A percentile compares a stretch with the other conserved stretches of the same genome.
phyloP scores from a whole-genome alignment of 768 basidiomycete genomes.

The Rhizopogon vesiculosus region DNA sequence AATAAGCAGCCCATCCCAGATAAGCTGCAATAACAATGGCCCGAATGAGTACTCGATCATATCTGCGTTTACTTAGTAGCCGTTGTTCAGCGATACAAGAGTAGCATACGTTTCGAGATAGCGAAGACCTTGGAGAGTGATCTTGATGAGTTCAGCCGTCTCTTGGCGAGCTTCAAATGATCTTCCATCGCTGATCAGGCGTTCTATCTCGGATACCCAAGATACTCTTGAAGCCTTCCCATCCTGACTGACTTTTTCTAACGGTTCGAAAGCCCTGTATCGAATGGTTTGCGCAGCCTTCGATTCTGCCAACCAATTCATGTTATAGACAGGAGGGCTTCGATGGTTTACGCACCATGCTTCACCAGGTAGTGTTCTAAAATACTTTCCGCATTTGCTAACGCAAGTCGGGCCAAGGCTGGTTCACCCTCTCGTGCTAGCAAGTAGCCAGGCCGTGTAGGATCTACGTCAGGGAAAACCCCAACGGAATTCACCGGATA shows the following conservation, averaged over 20 bases:
- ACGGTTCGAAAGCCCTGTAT: conserved; percentile 56
- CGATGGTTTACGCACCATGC: conserved; percentile 45
- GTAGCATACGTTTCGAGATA: conserved; percentile 61
- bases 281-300: conserved; percentile 54
- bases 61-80: conserved; percentile 32
- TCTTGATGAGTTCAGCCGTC: conserved; percentile 48
- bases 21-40: conserved; percentile 69
- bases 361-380: conserved; percentile 76
- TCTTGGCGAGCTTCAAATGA: conserved; percentile 47
- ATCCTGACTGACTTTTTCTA: conserved; percentile 31
- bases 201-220: conserved; percentile 39
- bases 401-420: conserved; percentile 45
- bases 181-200: conserved; percentile 33
- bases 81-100: not conserved
- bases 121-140: conserved; percentile 56
- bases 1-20: conserved; percentile 71
- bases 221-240: conserved; percentile 30
- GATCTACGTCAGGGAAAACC: conserved; percentile 72
- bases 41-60: conserved; percentile 71
- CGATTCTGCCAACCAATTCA: conserved; percentile 37
- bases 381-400: conserved; percentile 67
- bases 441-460: conserved; percentile 55
- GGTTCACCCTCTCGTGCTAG: conserved; percentile 40
- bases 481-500: conserved; percentile 86
- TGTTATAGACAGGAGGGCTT: not conserved